Evolutionary conservation across 1,284 basidiomycete species (phyloP), one percentile per base, ranked within the genome.

Genomic region (Xerocomus alliaceus): DNA sequence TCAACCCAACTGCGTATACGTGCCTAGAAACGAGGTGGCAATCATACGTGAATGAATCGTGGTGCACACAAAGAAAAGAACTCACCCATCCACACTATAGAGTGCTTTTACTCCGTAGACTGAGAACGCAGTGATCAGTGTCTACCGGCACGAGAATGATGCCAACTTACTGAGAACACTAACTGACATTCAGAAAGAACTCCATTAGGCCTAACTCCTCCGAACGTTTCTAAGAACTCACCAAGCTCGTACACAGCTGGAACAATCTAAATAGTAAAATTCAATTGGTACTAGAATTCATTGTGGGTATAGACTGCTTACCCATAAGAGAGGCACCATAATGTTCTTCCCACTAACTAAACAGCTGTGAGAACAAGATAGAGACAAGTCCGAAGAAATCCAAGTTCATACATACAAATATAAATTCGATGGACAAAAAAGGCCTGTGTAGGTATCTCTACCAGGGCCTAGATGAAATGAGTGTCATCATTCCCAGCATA

Each of bases 41-140:
- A 26, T 4, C 42, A n/a, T 9, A 3, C 35, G 28, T 24, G 11
- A 26, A 34, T 5, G 20, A 17, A 28, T 10, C 22, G 7, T 18
- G 22, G 13, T 17, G 1, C 26, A 12, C 1, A 31, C 8, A 4
- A 26, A 10, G 4, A n/a, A 17, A 8, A 3, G 7, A 42, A 54
- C 54, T 8, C 29, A 68, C 65, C 65, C 57, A n/a, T 65, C 12
- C 0, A 20, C 46, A n/a, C 9, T 54, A 26, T 56, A 52, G 11
- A 65, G 18, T 7, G 50, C 6, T 17, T 51, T 48, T 17, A 2
- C 37, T 20, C 32, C 8, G 15, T 48, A 65, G 13, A 54, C 64
- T 65, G 9, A 39, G 17, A 11, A 46, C n/a, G 6, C 7, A 9
- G 22, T 29, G 4, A 11, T 65, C 6, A 46, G 3, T 0, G 4